Evolutionary conservation across 805 yeast genomes (phyloP).

Genomic region (Candida ascalaphidarum): DNA sequence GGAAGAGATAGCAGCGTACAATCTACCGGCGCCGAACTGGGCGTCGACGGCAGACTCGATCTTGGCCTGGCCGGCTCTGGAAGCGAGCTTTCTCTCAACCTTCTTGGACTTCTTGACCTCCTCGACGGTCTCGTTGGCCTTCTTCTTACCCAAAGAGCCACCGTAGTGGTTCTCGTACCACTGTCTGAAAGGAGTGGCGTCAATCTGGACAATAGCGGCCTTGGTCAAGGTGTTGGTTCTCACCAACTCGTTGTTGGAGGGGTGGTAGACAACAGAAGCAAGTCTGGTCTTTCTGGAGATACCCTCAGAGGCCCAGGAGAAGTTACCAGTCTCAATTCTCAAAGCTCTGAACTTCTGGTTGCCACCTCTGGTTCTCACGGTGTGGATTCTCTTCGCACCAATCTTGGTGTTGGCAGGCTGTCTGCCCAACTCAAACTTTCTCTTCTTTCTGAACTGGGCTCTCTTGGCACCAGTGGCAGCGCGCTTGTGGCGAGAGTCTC

Average conservation of each 20-base stretch:
- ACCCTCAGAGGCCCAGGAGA: slow-evolving; percentile 99
- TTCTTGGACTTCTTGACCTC: slow-evolving; percentile 61
- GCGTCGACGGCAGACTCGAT: slow-evolving; percentile 86
- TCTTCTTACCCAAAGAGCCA: slow-evolving; percentile 83
- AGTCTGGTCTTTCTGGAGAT: slow-evolving; percentile 98
- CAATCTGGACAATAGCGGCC: slow-evolving; percentile 97
- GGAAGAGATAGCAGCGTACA: slow-evolving; percentile 96
- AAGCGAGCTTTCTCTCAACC: slow-evolving; percentile 86
- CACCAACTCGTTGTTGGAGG: slow-evolving; percentile 98
- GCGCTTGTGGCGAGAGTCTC: slow-evolving; percentile 99
- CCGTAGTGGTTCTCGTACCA: slow-evolving; percentile 99
- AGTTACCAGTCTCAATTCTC: slow-evolving; percentile 98
- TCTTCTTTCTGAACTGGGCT: slow-evolving; percentile 99
- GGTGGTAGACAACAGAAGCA: slow-evolving; percentile 96
- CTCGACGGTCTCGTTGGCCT: slow-evolving; percentile 37
- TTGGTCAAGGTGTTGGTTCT: slow-evolving; percentile 99
- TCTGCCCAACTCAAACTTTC: slow-evolving; percentile 99
- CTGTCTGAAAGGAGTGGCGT: slow-evolving; percentile 99
- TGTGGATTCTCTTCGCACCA: slow-evolving; percentile 97
- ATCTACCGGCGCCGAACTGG: slow-evolving; percentile 98
- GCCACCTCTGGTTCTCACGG: slow-evolving; percentile 99
- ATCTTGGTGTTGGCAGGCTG: slow-evolving; percentile 99
- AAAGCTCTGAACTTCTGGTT: slow-evolving; percentile 99
- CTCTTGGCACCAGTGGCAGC: slow-evolving; percentile 99
- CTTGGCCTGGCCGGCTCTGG: slow-evolving; percentile 80